phyloP scores from a whole-genome alignment of 2,329 filamentous ascomycete species.

The Nemania sp. region DNA sequence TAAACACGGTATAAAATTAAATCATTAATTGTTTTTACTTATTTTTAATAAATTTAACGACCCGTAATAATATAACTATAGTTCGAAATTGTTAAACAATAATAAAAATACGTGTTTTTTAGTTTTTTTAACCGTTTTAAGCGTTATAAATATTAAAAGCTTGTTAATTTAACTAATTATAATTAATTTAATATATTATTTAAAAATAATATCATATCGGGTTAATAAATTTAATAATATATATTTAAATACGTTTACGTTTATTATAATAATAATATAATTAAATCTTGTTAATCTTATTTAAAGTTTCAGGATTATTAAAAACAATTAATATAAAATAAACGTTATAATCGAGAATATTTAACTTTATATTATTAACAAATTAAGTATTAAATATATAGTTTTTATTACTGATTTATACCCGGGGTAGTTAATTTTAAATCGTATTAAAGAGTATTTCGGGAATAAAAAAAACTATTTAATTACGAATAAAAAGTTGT shows the following conservation, averaged over 20 bases:
- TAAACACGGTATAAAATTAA: too few species aligned
- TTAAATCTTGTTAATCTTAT: not conserved
- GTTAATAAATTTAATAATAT: not conserved
- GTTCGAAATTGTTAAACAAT: too few species aligned
- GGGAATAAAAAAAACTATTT: not conserved
- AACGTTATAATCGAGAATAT: not conserved
- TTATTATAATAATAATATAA: not conserved
- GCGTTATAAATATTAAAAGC: too few species aligned
- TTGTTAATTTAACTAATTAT: too few species aligned
- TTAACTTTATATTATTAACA: not conserved
- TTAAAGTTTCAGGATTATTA: not conserved
- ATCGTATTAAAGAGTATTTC: not conserved
- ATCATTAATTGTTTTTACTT: too few species aligned
- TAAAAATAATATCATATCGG: not conserved
- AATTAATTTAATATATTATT: too few species aligned
- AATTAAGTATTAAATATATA: not conserved
- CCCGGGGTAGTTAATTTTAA: not conserved
- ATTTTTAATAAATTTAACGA: too few species aligned
- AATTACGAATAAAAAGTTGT: not conserved
- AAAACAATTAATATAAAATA: not conserved
- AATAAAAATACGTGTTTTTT: too few species aligned
- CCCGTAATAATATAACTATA: too few species aligned
- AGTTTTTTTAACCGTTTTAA: too few species aligned
- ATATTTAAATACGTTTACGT: not conserved
- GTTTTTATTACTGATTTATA: not conserved